phyloP scores from a whole-genome alignment of 2,329 filamentous ascomycete species.

The Venturia effusa region DNA sequence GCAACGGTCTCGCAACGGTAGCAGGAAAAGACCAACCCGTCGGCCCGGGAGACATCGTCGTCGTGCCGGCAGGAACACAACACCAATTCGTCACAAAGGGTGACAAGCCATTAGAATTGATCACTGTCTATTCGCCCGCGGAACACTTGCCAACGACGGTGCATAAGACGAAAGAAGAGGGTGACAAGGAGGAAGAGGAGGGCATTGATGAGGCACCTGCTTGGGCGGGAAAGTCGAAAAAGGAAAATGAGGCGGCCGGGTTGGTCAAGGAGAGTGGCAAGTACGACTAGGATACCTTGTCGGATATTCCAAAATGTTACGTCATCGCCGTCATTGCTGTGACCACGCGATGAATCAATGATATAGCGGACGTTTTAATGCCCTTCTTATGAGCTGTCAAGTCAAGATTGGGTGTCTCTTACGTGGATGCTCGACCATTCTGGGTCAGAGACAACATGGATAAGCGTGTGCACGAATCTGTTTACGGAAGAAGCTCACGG shows the following conservation, averaged over 20 bases:
- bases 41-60: slow-evolving; percentile 45
- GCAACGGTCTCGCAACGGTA: slow-evolving; percentile 46
- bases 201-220: slow-evolving; percentile 50
- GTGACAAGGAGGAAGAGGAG: slow-evolving; percentile 50
- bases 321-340: too few species aligned
- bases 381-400: too few species aligned
- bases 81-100: slow-evolving; percentile 56
- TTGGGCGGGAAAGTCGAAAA: slow-evolving; percentile 47
- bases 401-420: too few species aligned
- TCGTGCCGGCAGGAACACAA: slow-evolving; percentile 54
- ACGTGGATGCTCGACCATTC: too few species aligned
- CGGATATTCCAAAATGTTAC: too few species aligned
- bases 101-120: slow-evolving; percentile 46
- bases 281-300: slow-evolving; percentile 7
- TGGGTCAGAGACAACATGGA: too few species aligned
- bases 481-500: too few species aligned
- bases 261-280: slow-evolving; percentile 33
- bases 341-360: too few species aligned
- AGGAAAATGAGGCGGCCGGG: slow-evolving; percentile 46
- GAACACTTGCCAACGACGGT: slow-evolving; percentile 50
- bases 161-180: slow-evolving; percentile 53
- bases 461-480: too few species aligned
- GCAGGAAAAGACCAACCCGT: slow-evolving; percentile 47
- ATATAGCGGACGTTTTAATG: too few species aligned
- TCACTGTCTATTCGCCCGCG: slow-evolving; percentile 53